A percentile compares a stretch with the other conserved stretches of the same genome.
Conservation (phyloP, 768 basidiomycete genomes). For the Boletus insuetus region DNA sequence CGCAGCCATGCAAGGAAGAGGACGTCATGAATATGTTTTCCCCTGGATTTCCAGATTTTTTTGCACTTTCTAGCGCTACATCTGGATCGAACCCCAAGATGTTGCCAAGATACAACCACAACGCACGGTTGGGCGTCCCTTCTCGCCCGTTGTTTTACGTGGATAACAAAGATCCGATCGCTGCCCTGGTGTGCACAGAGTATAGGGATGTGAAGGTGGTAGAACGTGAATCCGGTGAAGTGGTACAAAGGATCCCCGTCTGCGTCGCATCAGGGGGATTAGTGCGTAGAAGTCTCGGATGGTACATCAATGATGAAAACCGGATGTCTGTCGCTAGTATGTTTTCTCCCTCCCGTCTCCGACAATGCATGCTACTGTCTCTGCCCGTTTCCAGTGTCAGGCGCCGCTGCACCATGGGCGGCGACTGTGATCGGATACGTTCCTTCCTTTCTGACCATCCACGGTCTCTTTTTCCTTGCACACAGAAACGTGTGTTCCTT, state of each 20-base stretch:
- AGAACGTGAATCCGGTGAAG: constrained; percentile 1
- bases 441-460: constrained; percentile 19
- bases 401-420: constrained; percentile 13
- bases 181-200: not conserved
- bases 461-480: constrained; percentile 22
- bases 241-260: constrained; percentile 9
- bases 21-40: constrained; percentile 19
- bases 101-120: constrained; percentile 9
- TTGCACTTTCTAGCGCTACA: constrained; percentile 14
- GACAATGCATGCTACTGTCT: not conserved
- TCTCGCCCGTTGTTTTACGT: not conserved
- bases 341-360: not conserved
- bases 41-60: constrained; percentile 15
- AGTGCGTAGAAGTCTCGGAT: constrained; percentile 8
- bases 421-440: constrained; percentile 10
- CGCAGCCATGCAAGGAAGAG: constrained; percentile 16
- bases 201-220: constrained; percentile 6
- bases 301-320: constrained; percentile 9
- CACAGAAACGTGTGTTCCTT: constrained; percentile 1
- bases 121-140: not conserved
- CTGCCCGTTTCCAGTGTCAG: constrained; percentile 6
- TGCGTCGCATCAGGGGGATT: not conserved
- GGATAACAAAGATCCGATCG: not conserved
- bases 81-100: constrained; percentile 12
- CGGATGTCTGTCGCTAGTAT: not conserved